Percentiles rank a stretch among this genome's conserved stretches.
phyloP scores from a whole-genome alignment of 1,139 yeast genomes.

The Magnusiomyces suaveolens region DNA sequence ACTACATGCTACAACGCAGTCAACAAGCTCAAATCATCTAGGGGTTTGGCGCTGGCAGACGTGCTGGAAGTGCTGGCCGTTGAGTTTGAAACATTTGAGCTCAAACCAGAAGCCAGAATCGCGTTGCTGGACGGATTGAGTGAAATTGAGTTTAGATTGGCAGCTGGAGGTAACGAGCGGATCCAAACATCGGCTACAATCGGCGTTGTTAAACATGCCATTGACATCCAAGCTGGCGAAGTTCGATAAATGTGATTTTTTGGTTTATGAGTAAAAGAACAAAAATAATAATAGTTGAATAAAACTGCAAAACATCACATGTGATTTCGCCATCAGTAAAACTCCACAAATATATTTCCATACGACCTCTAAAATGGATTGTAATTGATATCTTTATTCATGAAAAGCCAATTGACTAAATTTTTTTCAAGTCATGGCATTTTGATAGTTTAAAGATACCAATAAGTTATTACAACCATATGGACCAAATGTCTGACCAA shows the following conservation, averaged over 20 bases:
- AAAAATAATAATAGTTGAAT: too few species aligned
- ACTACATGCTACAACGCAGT: conserved; percentile 62
- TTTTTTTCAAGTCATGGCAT: too few species aligned
- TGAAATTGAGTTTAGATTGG: conserved; percentile 82
- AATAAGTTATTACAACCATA: too few species aligned
- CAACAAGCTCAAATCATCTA: conserved; percentile 49
- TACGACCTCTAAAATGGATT: too few species aligned
- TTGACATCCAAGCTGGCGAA: conserved; percentile 27
- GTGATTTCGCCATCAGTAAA: too few species aligned
- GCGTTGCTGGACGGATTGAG: conserved; percentile 59
- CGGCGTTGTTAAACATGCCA: conserved; percentile 67
- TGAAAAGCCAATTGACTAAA: too few species aligned
- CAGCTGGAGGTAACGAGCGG: conserved; percentile 86
- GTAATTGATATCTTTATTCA: too few species aligned
- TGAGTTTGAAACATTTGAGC: conserved; percentile 55
- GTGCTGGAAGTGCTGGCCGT: conserved; percentile 67
- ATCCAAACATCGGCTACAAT: conserved; percentile 85
- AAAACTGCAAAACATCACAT: too few species aligned
- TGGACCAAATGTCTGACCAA: too few species aligned
- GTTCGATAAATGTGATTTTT: background rate
- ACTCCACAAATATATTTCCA: too few species aligned
- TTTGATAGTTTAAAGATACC: too few species aligned
- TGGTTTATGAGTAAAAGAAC: background rate
- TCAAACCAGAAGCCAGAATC: conserved; percentile 53
- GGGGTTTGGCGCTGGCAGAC: conserved; percentile 87